Evolutionary conservation across 176 grass and related monocot species (phyloP), one percentile per base, ranked within the genome.

Genomic region (Themeda triandra): DNA sequence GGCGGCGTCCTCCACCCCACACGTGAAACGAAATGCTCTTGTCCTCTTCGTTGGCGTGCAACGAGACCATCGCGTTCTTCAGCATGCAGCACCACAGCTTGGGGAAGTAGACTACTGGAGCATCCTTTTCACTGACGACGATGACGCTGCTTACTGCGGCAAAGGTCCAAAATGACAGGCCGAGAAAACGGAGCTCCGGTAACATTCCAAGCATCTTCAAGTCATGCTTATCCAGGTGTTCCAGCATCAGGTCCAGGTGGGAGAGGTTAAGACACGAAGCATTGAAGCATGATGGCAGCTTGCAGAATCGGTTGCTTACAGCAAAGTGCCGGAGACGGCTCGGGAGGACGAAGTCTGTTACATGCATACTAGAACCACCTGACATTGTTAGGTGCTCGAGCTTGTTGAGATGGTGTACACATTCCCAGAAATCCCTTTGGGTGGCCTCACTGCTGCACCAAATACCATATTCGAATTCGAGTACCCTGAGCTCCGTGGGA

Each of bases 101-200:
- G 6, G 14, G 31, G 33, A 69, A 69, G 32, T 19, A 69, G 10
- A 21, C 8, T 66, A 13, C 42, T 45, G 42, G 2, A 45, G 42
- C 42, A 45, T 45, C 42, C 42, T 0, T 45, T 13, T 45, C 42
- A 45, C 42, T 21, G 23, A 7, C 32, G 64, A 5, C 3, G 6
- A 19, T 35, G 1, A 10, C 4, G 12, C 12, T 12, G 33, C 8
- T 40, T 69, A 40, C 2, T 69, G 0, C 1, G 8, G 3, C 19
- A 0, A 2, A 1, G 32, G 6, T 19, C 14, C 8, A 39, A 1
- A 11, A 0, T 40, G 3, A 0, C 8, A 69, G 8, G 0, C 4
- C 3, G 17, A 69, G 32, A 19, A 4, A 37, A 37, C 8, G 18
- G 66, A 69, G 66, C 32, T 69, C 19, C 0, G 33, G 66, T 10